Base-by-base conservation (phyloP, 1,139 yeast species). In the Nematodospora anomalae region DNA sequence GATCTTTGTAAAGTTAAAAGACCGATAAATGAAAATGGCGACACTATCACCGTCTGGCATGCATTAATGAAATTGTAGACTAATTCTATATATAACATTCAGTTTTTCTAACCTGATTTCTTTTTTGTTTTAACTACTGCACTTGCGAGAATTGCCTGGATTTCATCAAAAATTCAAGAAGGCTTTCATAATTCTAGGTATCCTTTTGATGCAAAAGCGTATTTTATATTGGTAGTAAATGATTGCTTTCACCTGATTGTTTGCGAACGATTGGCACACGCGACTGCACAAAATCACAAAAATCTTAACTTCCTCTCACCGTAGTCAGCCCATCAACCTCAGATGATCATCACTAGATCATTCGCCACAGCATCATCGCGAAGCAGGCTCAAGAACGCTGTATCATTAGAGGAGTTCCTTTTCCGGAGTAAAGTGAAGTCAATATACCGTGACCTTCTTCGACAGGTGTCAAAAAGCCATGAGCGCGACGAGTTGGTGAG, bases 331-430 rank as follows among this genome's bases (percentile, higher is more conserved):
- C 27, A 6, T 18, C 8, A 6, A 6, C 8, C 21, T 8, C 6
- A 18, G 21, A 18, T 18, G 21, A 6, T 18, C 21, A 18, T 18
- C 21, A 18, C 8, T 18, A 18, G 21, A 18, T 6, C 21, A 18
- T 8, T 18, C 8, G 21, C 32, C 10, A 15, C 32, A 10, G 5
- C 23, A 15, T 3, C 30, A 12, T 12, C 18, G 9, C 21, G 23
- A 34, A 11, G 12, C 9, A 16, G 15, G 3, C 11, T 35, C 12
- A 41, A 43, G 22, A 33, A 43, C 27, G 40, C 61, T 2, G 42
- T 65, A 13, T 54, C 74, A 3, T 51, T 71, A 4, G 73, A 71
- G 26, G 76, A 71, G 42, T 71, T 68, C 43, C 40, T 70, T 14
- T 69, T 70, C 36, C 57, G 73, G 24, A 62, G 56, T 33, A 58